Evolutionary conservation across 495 filamentous ascomycete genomes (phyloP), one percentile per base, ranked within the genome.

Genomic region (Penicillium canariense): DNA sequence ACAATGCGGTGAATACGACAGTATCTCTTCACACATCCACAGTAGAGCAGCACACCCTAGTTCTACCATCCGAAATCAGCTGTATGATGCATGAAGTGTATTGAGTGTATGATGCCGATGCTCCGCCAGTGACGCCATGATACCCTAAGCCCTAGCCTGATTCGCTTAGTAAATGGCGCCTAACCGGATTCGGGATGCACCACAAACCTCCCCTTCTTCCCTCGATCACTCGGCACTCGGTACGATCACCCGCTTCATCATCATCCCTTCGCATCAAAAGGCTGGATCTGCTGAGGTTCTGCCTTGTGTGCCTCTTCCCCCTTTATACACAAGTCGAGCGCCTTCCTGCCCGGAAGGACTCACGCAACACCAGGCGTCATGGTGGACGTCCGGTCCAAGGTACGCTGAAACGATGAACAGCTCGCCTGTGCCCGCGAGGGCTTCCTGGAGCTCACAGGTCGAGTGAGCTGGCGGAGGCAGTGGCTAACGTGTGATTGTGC

Each of bases 321-420:
- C 66, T 70, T 61, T 58, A 60, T 69, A 67, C 72, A 75, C 75
- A 70, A 46, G 73, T 68, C 60, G 67, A 68, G 69, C 65, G 71
- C 75, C 75, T 78, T 75, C 75, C 58, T 45, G 40, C 54, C 64
- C 67, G 75, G 73, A 77, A 75, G 75, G 73, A 71, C 68, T 70
- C 70, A 48, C 71, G 66, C 62, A 73, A 67, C 62, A 59, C 63
- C 73, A 76, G 75, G 71, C 75, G 75, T 76, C 73, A 78, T 78
- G 75, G 66, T 66, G 59, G 75, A 78, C 68, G 68, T 78, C 67
- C 75, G 75, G 73, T 78, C 75, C 62, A 78, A 78, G 75, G 75
- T 78, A 74, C 63, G 56, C 52, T 60, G 58, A 59, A 46, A 36
- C 49, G 52, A 56, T 38, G 49, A 35, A 56, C 48, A 52, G 43